phyloP scores from a whole-genome alignment of 2,329 filamentous ascomycete genomes.

The Zasmidium citrigriseum region DNA sequence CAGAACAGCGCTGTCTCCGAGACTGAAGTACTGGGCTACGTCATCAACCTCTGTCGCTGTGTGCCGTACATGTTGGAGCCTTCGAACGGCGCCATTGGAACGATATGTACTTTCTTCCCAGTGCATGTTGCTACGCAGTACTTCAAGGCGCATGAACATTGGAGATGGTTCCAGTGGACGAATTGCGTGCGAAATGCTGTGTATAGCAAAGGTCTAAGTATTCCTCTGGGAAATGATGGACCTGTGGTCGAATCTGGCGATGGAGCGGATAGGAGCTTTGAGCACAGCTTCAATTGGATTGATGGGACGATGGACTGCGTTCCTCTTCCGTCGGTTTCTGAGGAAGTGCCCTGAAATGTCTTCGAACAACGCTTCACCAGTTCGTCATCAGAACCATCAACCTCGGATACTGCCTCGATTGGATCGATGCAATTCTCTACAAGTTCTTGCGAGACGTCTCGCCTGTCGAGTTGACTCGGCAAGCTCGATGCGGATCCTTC shows the following conservation, averaged over 20 bases:
- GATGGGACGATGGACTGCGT: not conserved
- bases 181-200: not conserved
- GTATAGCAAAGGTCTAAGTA: not conserved
- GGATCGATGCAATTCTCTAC: no score
- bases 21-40: constrained; percentile 25
- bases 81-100: constrained; percentile 21
- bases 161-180: constrained; percentile 8
- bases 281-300: not conserved
- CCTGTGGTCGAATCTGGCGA: not conserved
- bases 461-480: no score
- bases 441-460: no score
- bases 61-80: constrained; percentile 30
- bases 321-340: not conserved
- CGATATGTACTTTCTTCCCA: constrained; percentile 31
- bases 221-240: not conserved
- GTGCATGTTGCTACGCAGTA: constrained; percentile 23
- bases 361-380: no score
- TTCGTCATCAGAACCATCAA: no score
- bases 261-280: not conserved
- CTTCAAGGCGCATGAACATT: constrained; percentile 11
- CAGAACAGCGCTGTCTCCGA: constrained; percentile 15
- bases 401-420: no score
- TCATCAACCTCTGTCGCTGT: constrained; percentile 25
- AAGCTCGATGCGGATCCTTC: no score
- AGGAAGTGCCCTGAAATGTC: not conserved